Evolutionary conservation across 139 green algal species (phyloP), one percentile per base, ranked within the genome.

Genomic region (Axilococcus clingmanii): DNA sequence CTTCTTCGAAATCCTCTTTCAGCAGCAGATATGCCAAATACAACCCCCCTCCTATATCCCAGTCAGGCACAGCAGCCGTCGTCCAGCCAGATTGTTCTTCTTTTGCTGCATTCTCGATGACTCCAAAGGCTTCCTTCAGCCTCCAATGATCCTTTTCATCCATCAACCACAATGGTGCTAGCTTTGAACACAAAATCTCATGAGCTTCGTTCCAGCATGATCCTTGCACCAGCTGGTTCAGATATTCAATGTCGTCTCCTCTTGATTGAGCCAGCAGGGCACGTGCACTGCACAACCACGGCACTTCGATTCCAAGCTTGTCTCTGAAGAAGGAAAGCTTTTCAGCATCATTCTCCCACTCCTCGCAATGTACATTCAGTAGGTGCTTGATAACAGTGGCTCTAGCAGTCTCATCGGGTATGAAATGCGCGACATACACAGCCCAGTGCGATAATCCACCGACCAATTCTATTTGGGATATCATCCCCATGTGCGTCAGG

Each of bases 391-490:
- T 56, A 1, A 9, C 31, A 12, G 14, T 32, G 7, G 37, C 57
- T n/a, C 33, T 57, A 22, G 48, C 22, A 5, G 46, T 2, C 11
- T 37, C 46, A 19, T 78, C 63, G 0, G 78, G 68, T 3, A 93
- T 49, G 54, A 82, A 73, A 48, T 81, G 61, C 7, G 84, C 84
- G 7, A 85, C 82, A 46, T 86, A 94, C 0, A 87, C 28, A 19
- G 63, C 75, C 84, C 84, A 92, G 23, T 80, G 51, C 16, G 46
- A 48, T 67, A 82, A 54, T 11, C 64, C 51, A 4, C 66, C 74
- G 20, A 68, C 38, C 11, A 55, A 31, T 59, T 72, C 66, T 58
- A 89, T 59, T 69, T 88, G 77, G 5, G 55, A 27, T 16, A 88
- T 66, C 7, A 85, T 61, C 54, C 60, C 51, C 51, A 59, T 65